These are phyloP conservation scores for Huntiella bhutanensis DNA, from an alignment of 2,329 filamentous ascomycete species.

Conservation along the genomic window DNA sequence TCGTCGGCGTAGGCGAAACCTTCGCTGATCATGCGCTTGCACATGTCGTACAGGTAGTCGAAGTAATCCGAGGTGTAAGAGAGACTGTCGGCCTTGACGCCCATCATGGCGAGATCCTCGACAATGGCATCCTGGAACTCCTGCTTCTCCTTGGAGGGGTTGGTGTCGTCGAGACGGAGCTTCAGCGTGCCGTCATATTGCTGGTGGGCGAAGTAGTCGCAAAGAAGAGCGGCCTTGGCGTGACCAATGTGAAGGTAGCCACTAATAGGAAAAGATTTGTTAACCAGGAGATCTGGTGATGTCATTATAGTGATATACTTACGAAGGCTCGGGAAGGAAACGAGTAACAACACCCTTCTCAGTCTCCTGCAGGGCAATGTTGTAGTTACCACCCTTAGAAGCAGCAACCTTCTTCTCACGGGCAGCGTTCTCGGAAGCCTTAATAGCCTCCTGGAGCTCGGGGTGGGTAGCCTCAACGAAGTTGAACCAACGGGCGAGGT, in stretches of 20 bases:
- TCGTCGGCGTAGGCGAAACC: constrained; percentile 90
- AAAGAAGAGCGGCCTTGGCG: constrained; percentile 80
- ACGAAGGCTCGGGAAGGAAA: constrained; percentile 88
- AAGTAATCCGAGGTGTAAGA: constrained; percentile 95
- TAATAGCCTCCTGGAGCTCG: constrained; percentile 53
- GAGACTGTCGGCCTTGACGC: constrained; percentile 70
- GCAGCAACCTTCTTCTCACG: constrained; percentile 49
- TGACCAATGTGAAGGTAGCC: constrained; percentile 92
- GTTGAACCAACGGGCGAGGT: constrained; percentile 70
- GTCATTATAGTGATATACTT: constrained; percentile 18
- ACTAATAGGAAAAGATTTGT: neutral
- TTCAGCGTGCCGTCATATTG: constrained; percentile 82
- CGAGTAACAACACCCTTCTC: constrained; percentile 80
- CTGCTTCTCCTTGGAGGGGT: constrained; percentile 91
- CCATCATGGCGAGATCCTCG: constrained; percentile 78
- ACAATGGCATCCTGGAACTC: constrained; percentile 90
- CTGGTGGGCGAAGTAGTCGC: constrained; percentile 92
- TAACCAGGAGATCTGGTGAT: neutral
- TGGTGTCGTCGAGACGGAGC: constrained; percentile 91
- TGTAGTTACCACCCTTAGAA: constrained; percentile 70
- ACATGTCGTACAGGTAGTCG: constrained; percentile 72
- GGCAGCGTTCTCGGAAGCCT: constrained; percentile 47
- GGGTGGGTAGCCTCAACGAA: constrained; percentile 69
- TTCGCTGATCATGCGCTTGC: constrained; percentile 64
- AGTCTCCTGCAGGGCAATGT: constrained; percentile 67